These are phyloP conservation scores for Russula brevipes DNA, from an alignment of 768 basidiomycete species.

Conservation along the genomic window DNA sequence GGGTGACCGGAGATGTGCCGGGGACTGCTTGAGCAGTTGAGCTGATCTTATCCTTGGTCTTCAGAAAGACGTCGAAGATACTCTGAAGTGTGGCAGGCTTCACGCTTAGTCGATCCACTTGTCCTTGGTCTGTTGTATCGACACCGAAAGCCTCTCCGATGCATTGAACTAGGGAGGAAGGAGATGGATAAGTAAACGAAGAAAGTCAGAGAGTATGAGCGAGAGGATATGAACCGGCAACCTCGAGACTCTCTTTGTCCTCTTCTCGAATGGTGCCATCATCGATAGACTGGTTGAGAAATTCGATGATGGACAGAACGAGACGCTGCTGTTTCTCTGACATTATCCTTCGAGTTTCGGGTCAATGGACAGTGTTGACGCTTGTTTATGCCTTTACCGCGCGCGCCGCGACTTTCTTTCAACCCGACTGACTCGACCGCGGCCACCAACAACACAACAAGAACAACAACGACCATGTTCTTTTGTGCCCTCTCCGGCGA, in stretches of 20 bases:
- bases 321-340: constrained; percentile 75
- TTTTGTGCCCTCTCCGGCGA: constrained; percentile 92
- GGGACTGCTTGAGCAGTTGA: constrained; percentile 28
- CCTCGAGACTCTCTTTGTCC: constrained; percentile 85
- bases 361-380: constrained; percentile 35
- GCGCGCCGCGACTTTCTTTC: neutral
- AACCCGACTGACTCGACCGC: neutral
- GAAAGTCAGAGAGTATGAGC: neutral
- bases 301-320: constrained; percentile 81
- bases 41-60: constrained; percentile 68
- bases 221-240: constrained; percentile 63
- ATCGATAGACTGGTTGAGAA: constrained; percentile 75
- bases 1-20: constrained; percentile 31
- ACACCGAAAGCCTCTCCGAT: constrained; percentile 95
- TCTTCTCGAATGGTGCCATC: constrained; percentile 91
- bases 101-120: constrained; percentile 61
- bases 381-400: constrained; percentile 19
- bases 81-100: constrained; percentile 74
- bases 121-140: constrained; percentile 61
- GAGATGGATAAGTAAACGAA: neutral
- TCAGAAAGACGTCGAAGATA: constrained; percentile 88
- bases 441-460: neutral
- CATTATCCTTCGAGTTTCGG: constrained; percentile 41
- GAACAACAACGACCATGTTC: constrained; percentile 46
- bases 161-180: constrained; percentile 67